These are phyloP conservation scores for Suillus subaureus DNA, from an alignment of 768 basidiomycete species.

Conservation along the genomic window DNA sequence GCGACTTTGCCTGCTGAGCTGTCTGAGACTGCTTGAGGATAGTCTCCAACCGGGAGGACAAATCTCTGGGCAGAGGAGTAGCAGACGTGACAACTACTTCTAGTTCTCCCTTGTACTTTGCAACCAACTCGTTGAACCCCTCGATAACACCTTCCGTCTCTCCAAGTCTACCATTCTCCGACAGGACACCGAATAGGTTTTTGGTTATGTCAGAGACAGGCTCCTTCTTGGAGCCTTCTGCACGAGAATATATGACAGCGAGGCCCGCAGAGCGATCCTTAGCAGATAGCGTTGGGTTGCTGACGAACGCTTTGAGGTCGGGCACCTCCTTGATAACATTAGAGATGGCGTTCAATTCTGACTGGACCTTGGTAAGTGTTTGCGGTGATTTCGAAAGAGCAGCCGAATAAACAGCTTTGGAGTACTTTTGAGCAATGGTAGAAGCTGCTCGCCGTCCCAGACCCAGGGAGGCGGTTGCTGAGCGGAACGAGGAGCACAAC, in stretches of 20 bases:
- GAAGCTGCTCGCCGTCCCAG: conserved; percentile 75
- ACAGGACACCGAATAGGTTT: conserved; percentile 85
- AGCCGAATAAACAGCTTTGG: conserved; percentile 79
- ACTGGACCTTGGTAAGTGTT: conserved; percentile 81
- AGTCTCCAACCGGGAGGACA: conserved; percentile 77
- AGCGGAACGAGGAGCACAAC: conserved; percentile 58
- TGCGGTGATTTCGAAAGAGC: conserved; percentile 83
- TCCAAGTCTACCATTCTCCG: conserved; percentile 62
- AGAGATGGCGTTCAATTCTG: conserved; percentile 76
- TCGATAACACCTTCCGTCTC: conserved; percentile 87
- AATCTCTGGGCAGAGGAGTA: conserved; percentile 73
- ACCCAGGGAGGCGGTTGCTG: conserved; percentile 45
- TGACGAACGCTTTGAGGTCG: conserved; percentile 71
- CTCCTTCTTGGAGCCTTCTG: conserved; percentile 74
- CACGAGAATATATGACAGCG: conserved; percentile 62
- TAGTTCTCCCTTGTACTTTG: conserved; percentile 90
- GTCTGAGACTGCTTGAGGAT: conserved; percentile 84
- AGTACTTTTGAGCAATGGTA: conserved; percentile 80
- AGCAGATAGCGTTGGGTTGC: conserved; percentile 88
- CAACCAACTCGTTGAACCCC: conserved; percentile 88
- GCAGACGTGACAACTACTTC: conserved; percentile 92
- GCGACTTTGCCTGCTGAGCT: conserved; percentile 81
- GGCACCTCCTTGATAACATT: conserved; percentile 67
- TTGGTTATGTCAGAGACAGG: conserved; percentile 83
- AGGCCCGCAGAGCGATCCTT: conserved; percentile 76